A percentile compares a stretch with the other conserved stretches of the same genome.
Conservation (phyloP, 164 flowering plant species). For the Berberis vulgaris region DNA sequence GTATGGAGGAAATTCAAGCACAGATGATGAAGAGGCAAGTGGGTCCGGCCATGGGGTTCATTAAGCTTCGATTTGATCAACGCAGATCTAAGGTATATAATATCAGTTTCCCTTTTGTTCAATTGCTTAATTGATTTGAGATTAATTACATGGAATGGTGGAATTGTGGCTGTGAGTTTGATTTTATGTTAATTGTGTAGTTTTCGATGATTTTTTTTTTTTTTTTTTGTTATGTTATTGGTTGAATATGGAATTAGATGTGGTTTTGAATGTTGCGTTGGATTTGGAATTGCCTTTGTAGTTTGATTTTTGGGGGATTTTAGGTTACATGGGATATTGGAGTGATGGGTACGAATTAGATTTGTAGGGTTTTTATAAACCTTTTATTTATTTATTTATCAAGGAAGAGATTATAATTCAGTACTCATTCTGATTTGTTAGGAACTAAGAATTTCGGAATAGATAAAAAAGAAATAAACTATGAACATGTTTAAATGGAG, state of each 20-base stretch:
- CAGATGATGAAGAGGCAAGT: conserved; percentile 58
- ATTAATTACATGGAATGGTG: neutral
- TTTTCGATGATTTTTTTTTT: neutral
- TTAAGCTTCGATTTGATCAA: conserved; percentile 73
- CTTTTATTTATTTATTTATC: too few relatives aligned
- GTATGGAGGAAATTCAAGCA: conserved; percentile 37
- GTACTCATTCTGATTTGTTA: too few relatives aligned
- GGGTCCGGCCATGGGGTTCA: conserved; percentile 74
- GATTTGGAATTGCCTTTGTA: too few relatives aligned
- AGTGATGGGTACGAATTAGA: too few relatives aligned
- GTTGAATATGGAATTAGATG: neutral
- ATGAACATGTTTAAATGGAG: too few relatives aligned
- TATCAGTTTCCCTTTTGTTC: neutral
- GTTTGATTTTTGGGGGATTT: too few relatives aligned
- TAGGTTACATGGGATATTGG: too few relatives aligned
- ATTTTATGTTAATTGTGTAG: neutral
- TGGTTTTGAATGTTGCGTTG: neutral
- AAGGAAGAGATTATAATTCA: too few relatives aligned
- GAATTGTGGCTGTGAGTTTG: neutral
- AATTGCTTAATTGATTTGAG: neutral
- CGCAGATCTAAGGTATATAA: conserved; percentile 42
- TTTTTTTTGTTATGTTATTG: neutral
- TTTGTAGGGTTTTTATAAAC: too few relatives aligned
- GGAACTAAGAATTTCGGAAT: too few relatives aligned
- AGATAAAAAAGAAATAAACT: too few relatives aligned